These are phyloP conservation scores for Sugiyamaella japonica DNA, from an alignment of 1,139 yeast genomes.

Conservation along the genomic window DNA sequence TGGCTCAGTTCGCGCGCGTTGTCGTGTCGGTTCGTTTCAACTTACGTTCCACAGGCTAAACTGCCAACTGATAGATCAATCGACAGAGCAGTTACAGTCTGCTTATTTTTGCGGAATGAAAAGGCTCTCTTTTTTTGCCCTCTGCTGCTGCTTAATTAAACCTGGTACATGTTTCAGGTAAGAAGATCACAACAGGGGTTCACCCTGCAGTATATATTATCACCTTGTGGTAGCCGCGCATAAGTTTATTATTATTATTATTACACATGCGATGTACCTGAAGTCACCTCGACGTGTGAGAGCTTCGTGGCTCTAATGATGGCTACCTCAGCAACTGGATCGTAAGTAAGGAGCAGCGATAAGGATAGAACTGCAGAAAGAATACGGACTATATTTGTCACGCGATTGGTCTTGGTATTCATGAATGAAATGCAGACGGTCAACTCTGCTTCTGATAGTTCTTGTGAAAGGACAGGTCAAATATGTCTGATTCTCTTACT, in stretches of 20 bases:
- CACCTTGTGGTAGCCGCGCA: background rate
- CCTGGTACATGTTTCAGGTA: slow-evolving; percentile 1
- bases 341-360: no score
- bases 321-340: no score
- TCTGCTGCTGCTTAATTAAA: background rate
- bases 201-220: background rate
- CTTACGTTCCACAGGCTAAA: background rate
- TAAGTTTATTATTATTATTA: background rate
- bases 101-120: background rate
- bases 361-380: no score
- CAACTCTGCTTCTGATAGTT: no score
- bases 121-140: background rate
- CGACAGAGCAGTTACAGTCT: background rate
- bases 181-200: background rate
- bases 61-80: no score
- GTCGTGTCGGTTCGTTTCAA: background rate
- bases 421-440: no score
- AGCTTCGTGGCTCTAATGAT: background rate
- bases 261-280: no score
- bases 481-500: no score
- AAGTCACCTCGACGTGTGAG: background rate
- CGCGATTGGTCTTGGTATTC: no score
- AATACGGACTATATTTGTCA: no score
- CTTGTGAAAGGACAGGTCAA: no score
- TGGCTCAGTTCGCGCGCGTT: no score